These are phyloP conservation scores for Phaseolus lunatus DNA, from an alignment of 306 rosid species.

Conservation along the genomic window DNA sequence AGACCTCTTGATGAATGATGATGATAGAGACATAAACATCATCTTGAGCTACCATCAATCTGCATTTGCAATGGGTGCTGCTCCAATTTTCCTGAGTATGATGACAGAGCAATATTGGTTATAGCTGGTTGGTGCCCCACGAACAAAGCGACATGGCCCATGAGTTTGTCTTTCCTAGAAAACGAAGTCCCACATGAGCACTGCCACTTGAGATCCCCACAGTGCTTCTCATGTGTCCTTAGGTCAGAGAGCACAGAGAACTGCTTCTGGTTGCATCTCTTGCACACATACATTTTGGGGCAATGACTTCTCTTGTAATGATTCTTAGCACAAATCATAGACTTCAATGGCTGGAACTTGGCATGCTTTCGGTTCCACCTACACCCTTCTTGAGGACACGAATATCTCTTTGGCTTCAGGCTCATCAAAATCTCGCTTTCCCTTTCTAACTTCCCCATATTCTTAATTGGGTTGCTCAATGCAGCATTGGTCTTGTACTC, in stretches of 20 bases:
- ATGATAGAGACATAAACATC: neutral
- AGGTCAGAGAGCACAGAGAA: conserved; percentile 92
- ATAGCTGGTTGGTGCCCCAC: conserved; percentile 65
- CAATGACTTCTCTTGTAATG: conserved; percentile 96
- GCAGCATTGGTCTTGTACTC: conserved; percentile 84
- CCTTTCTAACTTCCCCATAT: conserved; percentile 15
- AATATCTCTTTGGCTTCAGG: conserved; percentile 64
- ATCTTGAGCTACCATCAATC: conserved; percentile 29
- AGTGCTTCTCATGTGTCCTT: conserved; percentile 94
- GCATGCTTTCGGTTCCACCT: conserved; percentile 84
- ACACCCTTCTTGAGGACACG: conserved; percentile 94
- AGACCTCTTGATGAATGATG: neutral
- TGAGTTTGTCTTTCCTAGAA: conserved; percentile 93
- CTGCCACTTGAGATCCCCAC: conserved; percentile 87
- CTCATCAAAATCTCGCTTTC: conserved; percentile 34
- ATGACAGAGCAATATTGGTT: conserved; percentile 8
- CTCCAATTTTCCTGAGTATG: conserved; percentile 32
- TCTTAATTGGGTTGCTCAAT: conserved; percentile 72
- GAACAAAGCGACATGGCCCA: conserved; percentile 88
- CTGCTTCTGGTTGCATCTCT: conserved; percentile 81
- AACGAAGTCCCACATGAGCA: conserved; percentile 94
- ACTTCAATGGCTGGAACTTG: conserved; percentile 90
- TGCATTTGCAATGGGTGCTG: conserved; percentile 34
- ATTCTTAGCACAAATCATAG: conserved; percentile 91
- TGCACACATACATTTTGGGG: conserved; percentile 94